A percentile compares a stretch with the other conserved stretches of the same genome.
phyloP scores from a whole-genome alignment of 2,329 filamentous ascomycete species.

The Xylaria sp. region DNA sequence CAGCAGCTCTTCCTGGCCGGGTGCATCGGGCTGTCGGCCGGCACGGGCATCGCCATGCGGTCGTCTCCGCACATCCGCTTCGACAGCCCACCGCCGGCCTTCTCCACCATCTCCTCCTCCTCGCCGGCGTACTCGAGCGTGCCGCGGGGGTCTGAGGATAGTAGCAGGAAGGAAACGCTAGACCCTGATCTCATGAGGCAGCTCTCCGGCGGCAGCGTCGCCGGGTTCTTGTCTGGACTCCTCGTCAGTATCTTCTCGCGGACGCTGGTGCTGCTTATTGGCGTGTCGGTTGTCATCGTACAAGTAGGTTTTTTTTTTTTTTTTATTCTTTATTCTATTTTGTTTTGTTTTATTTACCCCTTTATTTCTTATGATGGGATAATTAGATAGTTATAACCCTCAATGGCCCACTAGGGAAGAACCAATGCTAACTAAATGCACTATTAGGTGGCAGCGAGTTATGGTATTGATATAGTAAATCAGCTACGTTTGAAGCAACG shows the following conservation, averaged over 20 bases:
- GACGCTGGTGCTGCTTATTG: slow-evolving; percentile 74
- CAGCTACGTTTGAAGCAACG: slow-evolving; percentile 50
- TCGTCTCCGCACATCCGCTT: slow-evolving; percentile 38
- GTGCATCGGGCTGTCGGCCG: slow-evolving; percentile 52
- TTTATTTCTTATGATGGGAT: too few species aligned
- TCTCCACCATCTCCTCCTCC: slow-evolving; percentile 33
- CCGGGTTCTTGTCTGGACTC: slow-evolving; percentile 71
- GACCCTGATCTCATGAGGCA: slow-evolving; percentile 57
- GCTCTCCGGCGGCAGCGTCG: slow-evolving; percentile 65
- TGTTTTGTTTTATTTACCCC: too few species aligned
- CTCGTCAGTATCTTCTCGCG: slow-evolving; percentile 77
- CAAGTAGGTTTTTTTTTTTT: slow-evolving; percentile 60
- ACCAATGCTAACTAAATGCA: slow-evolving; percentile 17
- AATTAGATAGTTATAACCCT: background rate
- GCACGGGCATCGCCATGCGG: slow-evolving; percentile 45
- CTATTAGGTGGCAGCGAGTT: slow-evolving; percentile 49
- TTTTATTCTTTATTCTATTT: background rate
- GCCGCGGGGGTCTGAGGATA: slow-evolving; percentile 24
- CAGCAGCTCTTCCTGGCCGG: slow-evolving; percentile 42
- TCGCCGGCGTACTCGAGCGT: slow-evolving; percentile 33
- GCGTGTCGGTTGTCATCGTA: slow-evolving; percentile 70
- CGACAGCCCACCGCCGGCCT: slow-evolving; percentile 32
- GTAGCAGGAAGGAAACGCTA: slow-evolving; percentile 37
- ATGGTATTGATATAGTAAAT: slow-evolving; percentile 50
- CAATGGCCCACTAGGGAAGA: background rate